Percentiles rank a stretch among this genome's conserved stretches.
Conservation (phyloP, 2,329 filamentous ascomycete genomes). For the Diaporthe sp. region DNA sequence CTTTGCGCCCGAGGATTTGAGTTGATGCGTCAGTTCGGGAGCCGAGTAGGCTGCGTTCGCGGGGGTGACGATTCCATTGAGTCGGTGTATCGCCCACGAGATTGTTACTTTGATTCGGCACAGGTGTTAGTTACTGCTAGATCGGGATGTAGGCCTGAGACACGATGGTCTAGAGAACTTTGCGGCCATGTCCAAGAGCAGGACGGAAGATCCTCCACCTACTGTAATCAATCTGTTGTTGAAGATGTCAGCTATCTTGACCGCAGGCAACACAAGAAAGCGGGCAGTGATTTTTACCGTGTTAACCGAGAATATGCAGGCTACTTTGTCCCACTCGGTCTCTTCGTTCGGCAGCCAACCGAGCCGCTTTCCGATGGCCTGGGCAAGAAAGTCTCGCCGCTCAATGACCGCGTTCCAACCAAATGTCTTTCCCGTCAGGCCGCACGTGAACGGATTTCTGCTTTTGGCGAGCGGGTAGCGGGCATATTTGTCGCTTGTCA, state of each 20-base stretch:
- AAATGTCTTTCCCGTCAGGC: conserved; percentile 78
- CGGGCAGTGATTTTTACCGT: conserved; percentile 65
- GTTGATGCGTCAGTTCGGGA: conserved; percentile 78
- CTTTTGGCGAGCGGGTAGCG: conserved; percentile 74
- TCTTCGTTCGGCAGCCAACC: conserved; percentile 79
- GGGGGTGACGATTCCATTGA: conserved; percentile 81
- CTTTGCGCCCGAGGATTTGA: conserved; percentile 77
- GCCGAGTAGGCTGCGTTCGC: conserved; percentile 83
- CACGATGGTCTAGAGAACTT: not conserved
- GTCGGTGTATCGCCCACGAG: conserved; percentile 79
- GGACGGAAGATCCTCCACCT: no score
- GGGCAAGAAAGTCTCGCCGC: conserved; percentile 76
- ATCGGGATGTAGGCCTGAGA: not conserved
- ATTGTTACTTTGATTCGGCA: conserved; percentile 65
- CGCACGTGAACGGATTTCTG: conserved; percentile 81
- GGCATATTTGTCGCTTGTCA: conserved; percentile 80
- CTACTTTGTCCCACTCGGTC: conserved; percentile 85
- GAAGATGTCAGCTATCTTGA: not conserved
- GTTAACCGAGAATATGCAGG: conserved; percentile 84
- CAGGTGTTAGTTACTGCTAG: conserved; percentile 32
- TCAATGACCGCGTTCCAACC: conserved; percentile 73
- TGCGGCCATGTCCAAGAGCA: no score
- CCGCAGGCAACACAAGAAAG: not conserved
- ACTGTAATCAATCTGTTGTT: conserved; percentile 32
- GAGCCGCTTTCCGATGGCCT: conserved; percentile 78